Base-by-base conservation (phyloP, 1,284 basidiomycete species). In the Ceratobasidium sp. region DNA sequence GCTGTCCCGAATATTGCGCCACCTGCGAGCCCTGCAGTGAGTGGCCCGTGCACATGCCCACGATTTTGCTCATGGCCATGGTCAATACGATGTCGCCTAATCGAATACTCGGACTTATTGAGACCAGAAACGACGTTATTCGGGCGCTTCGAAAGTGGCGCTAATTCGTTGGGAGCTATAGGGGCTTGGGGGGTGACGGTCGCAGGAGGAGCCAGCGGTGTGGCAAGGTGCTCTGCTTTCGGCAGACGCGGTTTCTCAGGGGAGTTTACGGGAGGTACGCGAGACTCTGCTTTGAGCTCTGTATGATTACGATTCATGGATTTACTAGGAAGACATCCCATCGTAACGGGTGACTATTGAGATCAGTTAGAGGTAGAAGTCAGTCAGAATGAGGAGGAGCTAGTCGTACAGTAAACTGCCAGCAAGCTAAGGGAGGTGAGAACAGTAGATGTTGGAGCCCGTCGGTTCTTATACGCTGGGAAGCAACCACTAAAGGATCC, bases 291-390 rank as follows among this genome's bases (percentile, higher is more conserved):
- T 35, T 47, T 32, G 54, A 50, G 35, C 21, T 43, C 21, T 7
- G 63, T 26, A 26, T n/a, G n/a, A n/a, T n/a, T n/a, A n/a, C 38
- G n/a, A 7, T 43, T 30, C n/a, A n/a, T 38, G 11, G 35, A 38
- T 26, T 66, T 66, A 50, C 49, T 66, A 11, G 63, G 49, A 16
- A 66, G 52, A 41, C 63, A 66, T 7, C 63, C 63, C 63, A 66
- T 66, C 5, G 44, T 11, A n/a, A 7, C 32, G 14, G 38, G 41
- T 21, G n/a, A n/a, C n/a, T n/a, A n/a, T n/a, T n/a, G n/a, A n/a
- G n/a, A n/a, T n/a, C n/a, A n/a, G n/a, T n/a, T n/a, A n/a, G n/a
- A n/a, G n/a, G n/a, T n/a, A n/a, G n/a, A n/a, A n/a, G n/a, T n/a
- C n/a, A n/a, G n/a, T n/a, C n/a, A n/a, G n/a, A n/a, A n/a, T n/a